Evolutionary conservation across 306 rosid genomes (phyloP).

Genomic region (Prunus persica): Prunus_persica_NCBIv2 NC_034009.1:22371501-22372000

Average conservation of each 20-base stretch:
- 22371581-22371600: neutral
- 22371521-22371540: conserved; percentile 69
- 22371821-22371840: neutral
- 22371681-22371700: conserved; percentile 59
- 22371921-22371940: conserved; percentile 76
- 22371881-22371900: neutral
- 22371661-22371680: conserved; percentile 65
- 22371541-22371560: conserved; percentile 54
- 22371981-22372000: conserved; percentile 59
- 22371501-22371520: conserved; percentile 64
- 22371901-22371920: neutral
- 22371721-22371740: conserved; percentile 79
- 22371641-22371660: conserved; percentile 65
- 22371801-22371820: conserved; percentile 35
- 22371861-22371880: neutral
- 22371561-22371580: conserved; percentile 48
- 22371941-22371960: conserved; percentile 82
- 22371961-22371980: conserved; percentile 88
- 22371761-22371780: conserved; percentile 63
- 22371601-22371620: neutral
- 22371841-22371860: neutral
- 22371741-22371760: conserved; percentile 66
- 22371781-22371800: conserved; percentile 63
- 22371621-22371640: conserved; percentile 15
- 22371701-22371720: conserved; percentile 75